Evolutionary conservation across 208 protist genomes (phyloP), one percentile per base, ranked within the genome.

Genomic region (Acanthamoeba divionensis): DNA sequence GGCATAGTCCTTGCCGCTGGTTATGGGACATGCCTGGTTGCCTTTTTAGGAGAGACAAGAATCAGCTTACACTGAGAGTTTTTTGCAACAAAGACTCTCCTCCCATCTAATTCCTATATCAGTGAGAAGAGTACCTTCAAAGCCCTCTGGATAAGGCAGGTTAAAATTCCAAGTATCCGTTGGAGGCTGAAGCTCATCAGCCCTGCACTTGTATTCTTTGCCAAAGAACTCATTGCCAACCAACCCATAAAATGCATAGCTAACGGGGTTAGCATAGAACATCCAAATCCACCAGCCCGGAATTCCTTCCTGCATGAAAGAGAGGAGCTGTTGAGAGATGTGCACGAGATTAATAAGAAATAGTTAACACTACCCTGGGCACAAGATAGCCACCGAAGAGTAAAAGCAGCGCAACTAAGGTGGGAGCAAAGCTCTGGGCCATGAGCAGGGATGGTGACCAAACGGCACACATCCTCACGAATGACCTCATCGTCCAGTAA

Each of bases 321-420:
- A 41, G 36, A 41, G 36, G 5, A 41, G 36, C 1, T 41, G 36
- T 5, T 41, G 36, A 41, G 36, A 1, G 5, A 41, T 41, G 36
- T 5, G 36, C 36, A 41, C 36, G 36, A 41, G 36, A 41, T 5
- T 41, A 41, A 41, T 6, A 41, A 6, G 36, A 41, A 41, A 41
- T 41, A n/a, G n/a, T 41, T 5, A 5, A 5, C 36, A 41, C 45
- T 45, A 79, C 82, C 18, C 48, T 41, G 24, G 54, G 82, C 0
- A 89, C 26, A 21, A 89, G 82, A 85, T 57, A 89, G 31, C 82
- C 82, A 52, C n/a, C 41, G 52, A 89, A 77, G 41, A 89, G 33
- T 7, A 89, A 24, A 13, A 89, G 57, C 54, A 89, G 12, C 31
- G 62, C 60, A 29, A 55, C 54, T 7, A 69, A 18, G 3, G 62